Evolutionary conservation across 2,329 filamentous ascomycete genomes (phyloP), one percentile per base, ranked within the genome.

Genomic region (Aaosphaeria pasadenensis): DNA sequence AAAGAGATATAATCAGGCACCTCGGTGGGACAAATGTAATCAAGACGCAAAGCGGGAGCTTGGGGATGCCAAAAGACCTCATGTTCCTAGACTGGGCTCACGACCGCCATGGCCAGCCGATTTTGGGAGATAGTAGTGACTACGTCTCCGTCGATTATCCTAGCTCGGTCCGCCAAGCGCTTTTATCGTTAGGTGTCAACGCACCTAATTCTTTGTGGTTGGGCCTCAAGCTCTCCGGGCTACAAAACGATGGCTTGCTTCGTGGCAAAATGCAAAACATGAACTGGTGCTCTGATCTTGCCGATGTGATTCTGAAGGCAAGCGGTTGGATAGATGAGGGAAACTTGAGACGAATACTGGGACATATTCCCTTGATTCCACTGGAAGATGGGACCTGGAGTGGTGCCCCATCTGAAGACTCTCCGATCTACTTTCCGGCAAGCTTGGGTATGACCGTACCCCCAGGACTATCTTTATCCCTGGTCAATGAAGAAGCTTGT

Each of bases 81-180:
- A 43, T 5, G n/a, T 48, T 48, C 42, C 28, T 48, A 33, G 46
- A 48, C 40, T 48, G 46, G 46, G 46, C 46, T 31, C 46, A 48
- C 28, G 46, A 48, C 39, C 46, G 46, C 41, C 38, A 48, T 44
- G 46, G 40, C 13, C 31, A 44, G 17, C 46, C 46, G 7, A 48
- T 48, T 11, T 48, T 48, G 31, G 46, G 46, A 29, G 4, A 43
- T 39, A 31, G 33, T 31, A 5, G n/a, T 2, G 46, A 48, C 30
- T 48, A 48, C 24, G 32, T 44, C 7, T 48, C 46, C 32, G 9
- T n/a, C 33, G 9, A 36, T 36, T 36, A 36, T 36, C 33, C 33
- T n/a, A n/a, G 33, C 33, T 36, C 33, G 4, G 33, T 36, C 33
- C 33, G 33, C 4, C 2, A 36, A n/a, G 2, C 33, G 2, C n/a